Evolutionary conservation across 192 early-diverging fungal genomes (phyloP), one percentile per base, ranked within the genome.

Genomic region (Backusella westeae): DNA sequence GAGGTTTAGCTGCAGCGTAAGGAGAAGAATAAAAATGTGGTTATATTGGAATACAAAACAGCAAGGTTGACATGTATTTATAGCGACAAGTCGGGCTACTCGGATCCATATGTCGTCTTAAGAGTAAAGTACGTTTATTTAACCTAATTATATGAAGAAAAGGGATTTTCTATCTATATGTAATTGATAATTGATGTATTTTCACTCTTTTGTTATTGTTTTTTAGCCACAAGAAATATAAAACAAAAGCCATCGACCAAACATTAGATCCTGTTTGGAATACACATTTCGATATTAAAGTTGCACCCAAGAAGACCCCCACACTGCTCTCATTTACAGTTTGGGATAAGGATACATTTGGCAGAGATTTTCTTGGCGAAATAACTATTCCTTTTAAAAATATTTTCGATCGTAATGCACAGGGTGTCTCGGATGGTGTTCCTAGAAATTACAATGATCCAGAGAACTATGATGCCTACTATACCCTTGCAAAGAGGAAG

Each of bases 261-360:
- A 89, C 77, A 32, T 76, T 94, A 49, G 87, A 89, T 67, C 93
- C 93, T 1, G 77, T 78, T 1, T 94, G 93, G 93, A 85, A 91
- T 44, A 82, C 74, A 3, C 46, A 70, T 29, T 90, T 91, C 77
- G 89, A 90, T 39, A 85, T 91, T 74, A 82, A 78, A 17, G 66
- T 90, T 26, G 67, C 83, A 53, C 36, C 80, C 42, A 69, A 81
- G 63, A 71, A 86, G 23, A 68, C 78, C 26, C 80, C 83, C 23
- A 67, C 74, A n/a, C 19, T 69, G 26, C 77, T 89, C 71, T 72
- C 71, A 2, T 66, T 93, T 6, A 83, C 85, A 12, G 82, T 91
- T 8, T 93, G 91, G 91, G 91, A 94, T 75, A 92, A 92, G 73
- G 91, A 94, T 71, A 79, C 86, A 52, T 84, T 91, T 74, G 74